Evolutionary conservation across 495 filamentous ascomycete species (phyloP).

Genomic region (Astrocystis sublimbata): DNA sequence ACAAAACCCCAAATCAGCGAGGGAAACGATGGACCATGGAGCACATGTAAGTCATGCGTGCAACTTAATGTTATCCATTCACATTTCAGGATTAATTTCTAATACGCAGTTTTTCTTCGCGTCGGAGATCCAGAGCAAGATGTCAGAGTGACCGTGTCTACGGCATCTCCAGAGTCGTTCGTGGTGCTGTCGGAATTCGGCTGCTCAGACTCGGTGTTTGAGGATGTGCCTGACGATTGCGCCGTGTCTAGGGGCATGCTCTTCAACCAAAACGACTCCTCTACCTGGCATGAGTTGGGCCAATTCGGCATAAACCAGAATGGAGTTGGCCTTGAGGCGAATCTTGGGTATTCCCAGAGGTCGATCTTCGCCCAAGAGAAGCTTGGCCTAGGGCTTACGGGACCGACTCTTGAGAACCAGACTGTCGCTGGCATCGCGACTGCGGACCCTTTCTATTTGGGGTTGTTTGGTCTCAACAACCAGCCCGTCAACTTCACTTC

Average conservation of each 20-base stretch:
- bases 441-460: slow-evolving; percentile 53
- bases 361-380: slow-evolving; percentile 55
- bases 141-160: slow-evolving; percentile 39
- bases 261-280: slow-evolving; percentile 51
- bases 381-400: slow-evolving; percentile 47
- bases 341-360: slow-evolving; percentile 44
- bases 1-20: slow-evolving; percentile 32
- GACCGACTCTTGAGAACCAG: slow-evolving; percentile 48
- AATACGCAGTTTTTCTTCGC: slow-evolving; percentile 21
- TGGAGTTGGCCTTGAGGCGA: slow-evolving; percentile 43
- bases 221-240: slow-evolving; percentile 42
- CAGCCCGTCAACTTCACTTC: slow-evolving; percentile 50
- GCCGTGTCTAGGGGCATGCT: slow-evolving; percentile 45
- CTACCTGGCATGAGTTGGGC: slow-evolving; percentile 47
- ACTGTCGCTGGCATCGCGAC: slow-evolving; percentile 48
- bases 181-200: slow-evolving; percentile 41
- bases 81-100: not conserved
- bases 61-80: not conserved
- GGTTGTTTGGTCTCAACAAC: slow-evolving; percentile 56
- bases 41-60: slow-evolving; percentile 11
- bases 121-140: slow-evolving; percentile 42
- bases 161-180: slow-evolving; percentile 37
- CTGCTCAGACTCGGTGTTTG: slow-evolving; percentile 36
- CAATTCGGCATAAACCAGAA: slow-evolving; percentile 38
- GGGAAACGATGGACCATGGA: slow-evolving; percentile 46